Evolutionary conservation across 371 early-diverging fungal species (phyloP).

Genomic region (Enterocytospora artemiae): DNA sequence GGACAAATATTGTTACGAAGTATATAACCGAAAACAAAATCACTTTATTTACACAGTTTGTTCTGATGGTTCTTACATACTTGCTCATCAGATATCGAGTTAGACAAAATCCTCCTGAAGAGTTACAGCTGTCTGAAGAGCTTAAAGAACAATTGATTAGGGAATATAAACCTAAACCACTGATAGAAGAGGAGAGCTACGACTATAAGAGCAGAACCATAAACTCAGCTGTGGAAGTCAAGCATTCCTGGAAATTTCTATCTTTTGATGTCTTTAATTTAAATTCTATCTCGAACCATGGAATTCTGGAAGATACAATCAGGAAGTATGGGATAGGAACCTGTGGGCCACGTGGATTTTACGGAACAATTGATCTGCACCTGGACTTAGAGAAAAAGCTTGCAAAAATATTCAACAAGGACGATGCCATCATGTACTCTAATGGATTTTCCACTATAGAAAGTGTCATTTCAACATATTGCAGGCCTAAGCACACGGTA

Average conservation of each 20-base stretch:
- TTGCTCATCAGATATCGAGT: conserved; percentile 16
- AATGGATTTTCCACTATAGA: conserved; percentile 85
- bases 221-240: conserved; percentile 1
- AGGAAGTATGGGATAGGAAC: conserved; percentile 92
- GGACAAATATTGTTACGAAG: too few relatives aligned
- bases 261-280: conserved; percentile 41
- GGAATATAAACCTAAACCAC: conserved; percentile 16
- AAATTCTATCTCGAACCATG: conserved; percentile 59
- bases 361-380: conserved; percentile 94
- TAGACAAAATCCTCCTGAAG: background rate
- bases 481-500: conserved; percentile 84
- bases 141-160: conserved; percentile 1
- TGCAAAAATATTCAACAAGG: conserved; percentile 73
- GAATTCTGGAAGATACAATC: conserved; percentile 72
- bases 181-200: background rate
- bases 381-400: conserved; percentile 80
- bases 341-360: conserved; percentile 94
- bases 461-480: conserved; percentile 87
- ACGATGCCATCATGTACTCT: conserved; percentile 84
- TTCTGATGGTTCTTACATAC: conserved; percentile 9
- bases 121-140: background rate
- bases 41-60: background rate
- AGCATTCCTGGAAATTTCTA: background rate
- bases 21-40: background rate
- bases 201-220: background rate